phyloP scores from a whole-genome alignment of 306 rosid genomes.

The Cicer chorassanicum region DNA sequence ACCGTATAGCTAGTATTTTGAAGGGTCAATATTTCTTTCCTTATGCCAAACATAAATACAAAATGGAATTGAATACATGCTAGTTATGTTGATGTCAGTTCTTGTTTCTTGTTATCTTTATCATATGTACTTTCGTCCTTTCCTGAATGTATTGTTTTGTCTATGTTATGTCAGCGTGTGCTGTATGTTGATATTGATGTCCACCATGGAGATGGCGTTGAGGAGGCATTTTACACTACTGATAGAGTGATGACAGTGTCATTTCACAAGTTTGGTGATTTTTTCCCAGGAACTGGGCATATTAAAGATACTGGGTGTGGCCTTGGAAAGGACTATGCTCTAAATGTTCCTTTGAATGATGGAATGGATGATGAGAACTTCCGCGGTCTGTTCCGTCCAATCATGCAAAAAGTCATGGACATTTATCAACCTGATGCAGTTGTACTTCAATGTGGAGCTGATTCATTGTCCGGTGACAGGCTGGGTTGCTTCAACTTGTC shows the following conservation, averaged over 20 bases:
- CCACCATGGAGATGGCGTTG: slow-evolving; percentile 95
- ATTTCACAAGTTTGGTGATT: slow-evolving; percentile 88
- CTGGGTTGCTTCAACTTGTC: slow-evolving; percentile 92
- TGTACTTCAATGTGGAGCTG: slow-evolving; percentile 96
- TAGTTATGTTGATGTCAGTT: background rate
- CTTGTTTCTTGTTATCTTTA: slow-evolving; percentile 6
- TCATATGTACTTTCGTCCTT: background rate
- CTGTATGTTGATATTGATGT: slow-evolving; percentile 83
- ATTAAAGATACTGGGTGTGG: slow-evolving; percentile 72
- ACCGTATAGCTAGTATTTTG: background rate
- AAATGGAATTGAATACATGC: background rate
- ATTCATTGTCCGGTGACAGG: slow-evolving; percentile 81
- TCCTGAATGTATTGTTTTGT: slow-evolving; percentile 23
- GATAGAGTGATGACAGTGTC: slow-evolving; percentile 95
- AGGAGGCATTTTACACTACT: slow-evolving; percentile 91
- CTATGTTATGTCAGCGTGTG: slow-evolving; percentile 70
- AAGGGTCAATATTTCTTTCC: background rate
- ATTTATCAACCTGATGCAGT: slow-evolving; percentile 86
- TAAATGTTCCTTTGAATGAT: slow-evolving; percentile 84
- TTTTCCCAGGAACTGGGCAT: slow-evolving; percentile 94
- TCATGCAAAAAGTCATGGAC: slow-evolving; percentile 80
- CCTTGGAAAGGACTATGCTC: slow-evolving; percentile 72
- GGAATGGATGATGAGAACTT: slow-evolving; percentile 86
- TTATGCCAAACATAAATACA: background rate
- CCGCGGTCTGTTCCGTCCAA: slow-evolving; percentile 73